Evolutionary conservation across 768 basidiomycete species (phyloP).

Genomic region (Dioszegia aurantiaca): DNA sequence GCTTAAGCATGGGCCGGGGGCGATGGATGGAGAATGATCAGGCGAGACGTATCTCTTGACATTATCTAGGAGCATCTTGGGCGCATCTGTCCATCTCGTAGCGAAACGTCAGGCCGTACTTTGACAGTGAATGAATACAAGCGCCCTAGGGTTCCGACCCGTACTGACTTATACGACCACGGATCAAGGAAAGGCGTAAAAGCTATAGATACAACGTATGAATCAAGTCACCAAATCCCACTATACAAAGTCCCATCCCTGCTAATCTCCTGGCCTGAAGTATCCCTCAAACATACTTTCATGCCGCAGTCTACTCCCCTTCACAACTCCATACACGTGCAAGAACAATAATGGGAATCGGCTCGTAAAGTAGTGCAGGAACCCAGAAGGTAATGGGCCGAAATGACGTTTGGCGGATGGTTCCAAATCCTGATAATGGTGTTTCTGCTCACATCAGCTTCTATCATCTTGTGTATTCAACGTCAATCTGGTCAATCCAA

Average conservation of each 20-base stretch:
- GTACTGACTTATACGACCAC: too few relatives aligned
- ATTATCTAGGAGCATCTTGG: too few relatives aligned
- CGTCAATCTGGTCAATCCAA: constrained; percentile 13
- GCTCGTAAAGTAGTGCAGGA: constrained; percentile 84
- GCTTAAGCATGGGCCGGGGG: too few relatives aligned
- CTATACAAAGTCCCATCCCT: background rate
- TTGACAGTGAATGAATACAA: too few relatives aligned
- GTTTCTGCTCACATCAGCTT: constrained; percentile 60
- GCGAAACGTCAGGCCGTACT: too few relatives aligned
- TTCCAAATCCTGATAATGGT: constrained; percentile 95
- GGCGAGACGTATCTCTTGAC: too few relatives aligned
- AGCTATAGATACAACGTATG: constrained; percentile 6
- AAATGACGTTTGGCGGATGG: constrained; percentile 83
- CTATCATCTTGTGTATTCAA: too few relatives aligned
- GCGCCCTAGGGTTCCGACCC: too few relatives aligned
- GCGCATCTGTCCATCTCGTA: too few relatives aligned
- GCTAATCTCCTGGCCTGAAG: constrained; percentile 55
- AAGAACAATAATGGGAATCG: constrained; percentile 89
- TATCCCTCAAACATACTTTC: constrained; percentile 91
- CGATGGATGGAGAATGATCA: too few relatives aligned
- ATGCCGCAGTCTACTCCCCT: constrained; percentile 64
- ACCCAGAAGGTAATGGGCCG: constrained; percentile 88
- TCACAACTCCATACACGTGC: constrained; percentile 83
- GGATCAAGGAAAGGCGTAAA: too few relatives aligned
- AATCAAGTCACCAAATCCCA: too few relatives aligned